Evolutionary conservation across 495 filamentous ascomycete species (phyloP), one percentile per base, ranked within the genome.

Genomic region (Astrothelium macrocarpum): DNA sequence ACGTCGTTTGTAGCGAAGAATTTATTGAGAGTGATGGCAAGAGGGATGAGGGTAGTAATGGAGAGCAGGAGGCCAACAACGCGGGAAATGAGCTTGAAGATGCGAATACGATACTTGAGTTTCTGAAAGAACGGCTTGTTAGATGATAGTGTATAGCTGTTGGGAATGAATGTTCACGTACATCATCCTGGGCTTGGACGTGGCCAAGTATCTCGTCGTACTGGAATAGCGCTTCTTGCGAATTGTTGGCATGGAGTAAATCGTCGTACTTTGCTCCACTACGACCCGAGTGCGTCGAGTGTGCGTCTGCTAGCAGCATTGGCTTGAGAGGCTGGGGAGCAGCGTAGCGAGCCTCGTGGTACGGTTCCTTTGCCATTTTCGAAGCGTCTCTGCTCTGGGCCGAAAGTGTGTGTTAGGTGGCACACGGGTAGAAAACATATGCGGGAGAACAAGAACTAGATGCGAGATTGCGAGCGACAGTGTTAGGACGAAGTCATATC

Each of bases 21-120:
- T 53, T 67, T 67, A n/a, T 34, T 5, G 14, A 64, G 11, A 9
- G 62, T 65, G 26, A 65, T 43, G 25, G 42, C 59, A 9, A 67
- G 28, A 20, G 66, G 62, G 14, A 26, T 42, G 10, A 64, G 32
- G 32, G 45, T 60, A 49, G 59, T 43, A 18, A 36, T 26, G 29
- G 32, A 36, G 42, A 67, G 59, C 42, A 65, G 5, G 59, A 46
- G 23, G 20, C 62, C 59, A 25, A 65, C 18, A 25, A 64, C 11
- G 25, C 66, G 66, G 20, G 66, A 61, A 23, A 65, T 32, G 58
- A 67, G 23, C 11, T 58, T 53, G 26, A 67, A 62, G 46, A 62
- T 5, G 49, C 66, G 66, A 26, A 67, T 62, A n/a, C 61, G 45
- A 18, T 59, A 31, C 31, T 67, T 67, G 58, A 67, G 32, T 39